These are phyloP conservation scores for Nicotiana knightiana DNA, from an alignment of 257 asterid genomes.

Conservation along the genomic window DNA sequence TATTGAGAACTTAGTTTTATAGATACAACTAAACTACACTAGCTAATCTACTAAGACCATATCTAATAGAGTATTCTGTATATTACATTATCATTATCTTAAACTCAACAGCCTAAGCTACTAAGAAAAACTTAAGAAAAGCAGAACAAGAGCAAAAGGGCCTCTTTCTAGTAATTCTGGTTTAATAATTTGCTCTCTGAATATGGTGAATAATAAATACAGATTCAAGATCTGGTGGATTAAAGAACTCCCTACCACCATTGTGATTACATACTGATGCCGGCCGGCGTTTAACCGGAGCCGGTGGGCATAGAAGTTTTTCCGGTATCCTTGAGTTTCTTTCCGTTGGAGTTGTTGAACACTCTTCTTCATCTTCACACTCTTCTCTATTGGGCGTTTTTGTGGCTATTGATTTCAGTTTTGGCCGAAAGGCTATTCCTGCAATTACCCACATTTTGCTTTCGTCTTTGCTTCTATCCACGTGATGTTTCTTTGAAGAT, in stretches of 20 bases:
- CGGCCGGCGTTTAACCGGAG: conserved; percentile 76
- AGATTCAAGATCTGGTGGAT: conserved; percentile 80
- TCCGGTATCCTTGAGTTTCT: conserved; percentile 66
- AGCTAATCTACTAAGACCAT: conserved; percentile 11
- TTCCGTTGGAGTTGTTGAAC: conserved; percentile 75
- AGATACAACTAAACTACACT: conserved; percentile 8
- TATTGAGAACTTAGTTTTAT: conserved; percentile 13
- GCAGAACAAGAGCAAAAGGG: background rate
- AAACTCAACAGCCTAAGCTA: background rate
- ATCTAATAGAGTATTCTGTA: conserved; percentile 9
- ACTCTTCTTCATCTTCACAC: conserved; percentile 20
- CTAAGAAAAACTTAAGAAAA: background rate
- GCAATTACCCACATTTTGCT: conserved; percentile 65
- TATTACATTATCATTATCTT: background rate
- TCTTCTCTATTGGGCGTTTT: conserved; percentile 25
- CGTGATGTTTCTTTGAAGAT: conserved; percentile 51
- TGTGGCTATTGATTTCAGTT: conserved; percentile 51
- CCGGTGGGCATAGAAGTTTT: conserved; percentile 58
- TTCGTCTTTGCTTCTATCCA: conserved; percentile 41
- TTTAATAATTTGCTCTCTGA: conserved; percentile 34
- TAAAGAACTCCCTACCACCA: conserved; percentile 56
- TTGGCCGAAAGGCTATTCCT: conserved; percentile 54
- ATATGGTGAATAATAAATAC: conserved; percentile 48
- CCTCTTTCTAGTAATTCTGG: background rate
- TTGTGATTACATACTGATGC: conserved; percentile 38